phyloP scores from a whole-genome alignment of 495 filamentous ascomycete genomes.

The Trichoderma parareesei region DNA sequence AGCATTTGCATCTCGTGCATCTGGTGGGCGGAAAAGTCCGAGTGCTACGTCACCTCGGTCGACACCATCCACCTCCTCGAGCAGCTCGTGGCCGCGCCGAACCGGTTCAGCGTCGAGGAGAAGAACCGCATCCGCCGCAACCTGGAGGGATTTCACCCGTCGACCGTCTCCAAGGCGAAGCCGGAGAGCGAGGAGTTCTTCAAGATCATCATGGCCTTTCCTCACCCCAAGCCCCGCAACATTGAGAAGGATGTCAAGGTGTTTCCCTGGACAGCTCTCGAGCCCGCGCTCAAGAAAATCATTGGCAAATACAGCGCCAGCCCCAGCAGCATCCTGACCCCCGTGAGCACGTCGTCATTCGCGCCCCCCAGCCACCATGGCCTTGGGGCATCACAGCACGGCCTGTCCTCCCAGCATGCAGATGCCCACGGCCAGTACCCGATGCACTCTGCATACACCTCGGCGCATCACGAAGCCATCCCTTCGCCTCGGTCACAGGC shows the following conservation, averaged over 20 bases:
- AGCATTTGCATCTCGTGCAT: conserved; percentile 88
- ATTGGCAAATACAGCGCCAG: conserved; percentile 79
- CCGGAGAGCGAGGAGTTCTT: conserved; percentile 91
- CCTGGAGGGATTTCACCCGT: conserved; percentile 80
- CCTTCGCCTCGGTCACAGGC: conserved; percentile 10
- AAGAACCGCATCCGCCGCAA: conserved; percentile 97
- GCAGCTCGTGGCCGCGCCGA: conserved; percentile 61
- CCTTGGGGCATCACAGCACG: conserved; percentile 20
- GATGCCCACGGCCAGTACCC: conserved; percentile 7
- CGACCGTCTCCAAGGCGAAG: conserved; percentile 89
- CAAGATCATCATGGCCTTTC: conserved; percentile 98
- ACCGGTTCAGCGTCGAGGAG: conserved; percentile 85
- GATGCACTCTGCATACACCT: background rate
- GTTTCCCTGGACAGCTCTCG: conserved; percentile 85
- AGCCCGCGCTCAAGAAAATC: conserved; percentile 84
- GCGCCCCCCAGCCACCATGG: conserved; percentile 25
- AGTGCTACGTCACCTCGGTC: conserved; percentile 90
- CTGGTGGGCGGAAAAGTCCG: conserved; percentile 80
- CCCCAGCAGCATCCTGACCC: conserved; percentile 18
- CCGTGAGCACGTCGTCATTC: conserved; percentile 28
- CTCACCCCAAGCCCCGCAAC: conserved; percentile 86
- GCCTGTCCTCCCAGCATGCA: conserved; percentile 17
- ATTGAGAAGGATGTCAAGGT: conserved; percentile 99
- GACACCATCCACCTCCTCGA: conserved; percentile 92
- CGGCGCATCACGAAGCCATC: conserved; percentile 9